These are phyloP conservation scores for Epichloe elymi DNA, from an alignment of 2,329 filamentous ascomycete species.

Conservation along the genomic window DNA sequence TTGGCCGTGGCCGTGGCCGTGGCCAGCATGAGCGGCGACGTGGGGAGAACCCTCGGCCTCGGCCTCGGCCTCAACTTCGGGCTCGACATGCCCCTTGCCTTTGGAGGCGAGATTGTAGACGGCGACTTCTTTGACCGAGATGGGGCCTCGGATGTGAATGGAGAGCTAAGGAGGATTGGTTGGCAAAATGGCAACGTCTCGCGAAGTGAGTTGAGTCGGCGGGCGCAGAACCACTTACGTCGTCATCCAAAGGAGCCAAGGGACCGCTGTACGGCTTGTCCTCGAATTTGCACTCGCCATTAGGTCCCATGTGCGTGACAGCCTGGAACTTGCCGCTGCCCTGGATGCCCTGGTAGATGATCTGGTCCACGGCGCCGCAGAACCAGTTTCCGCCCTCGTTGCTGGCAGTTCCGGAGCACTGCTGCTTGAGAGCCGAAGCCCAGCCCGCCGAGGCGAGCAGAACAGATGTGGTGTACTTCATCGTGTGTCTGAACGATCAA, in stretches of 20 bases:
- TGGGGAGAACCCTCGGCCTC: background rate
- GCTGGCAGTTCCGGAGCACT: constrained; percentile 21
- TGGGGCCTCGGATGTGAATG: constrained; percentile 58
- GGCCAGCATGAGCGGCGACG: constrained; percentile 12
- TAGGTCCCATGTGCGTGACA: constrained; percentile 45
- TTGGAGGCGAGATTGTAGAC: constrained; percentile 45
- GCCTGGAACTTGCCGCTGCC: constrained; percentile 49
- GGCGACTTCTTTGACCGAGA: constrained; percentile 53
- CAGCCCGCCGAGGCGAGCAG: constrained; percentile 17
- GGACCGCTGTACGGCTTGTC: constrained; percentile 43
- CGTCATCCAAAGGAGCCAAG: constrained; percentile 55
- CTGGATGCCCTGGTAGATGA: constrained; percentile 54
- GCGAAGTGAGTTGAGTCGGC: background rate
- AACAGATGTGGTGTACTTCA: constrained; percentile 18
- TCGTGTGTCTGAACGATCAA: constrained; percentile 6
- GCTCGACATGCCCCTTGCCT: constrained; percentile 13
- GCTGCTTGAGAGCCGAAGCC: constrained; percentile 19
- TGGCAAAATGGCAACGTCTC: background rate
- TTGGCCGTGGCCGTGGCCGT: constrained; percentile 29
- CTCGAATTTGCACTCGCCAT: constrained; percentile 40
- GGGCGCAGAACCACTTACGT: constrained; percentile 36
- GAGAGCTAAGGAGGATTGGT: constrained; percentile 40
- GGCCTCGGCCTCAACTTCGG: constrained; percentile 3
- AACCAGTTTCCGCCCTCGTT: constrained; percentile 48
- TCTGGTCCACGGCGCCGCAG: constrained; percentile 49